phyloP scores from a whole-genome alignment of 768 basidiomycete species.

The Nevesoporus exiguus region DNA sequence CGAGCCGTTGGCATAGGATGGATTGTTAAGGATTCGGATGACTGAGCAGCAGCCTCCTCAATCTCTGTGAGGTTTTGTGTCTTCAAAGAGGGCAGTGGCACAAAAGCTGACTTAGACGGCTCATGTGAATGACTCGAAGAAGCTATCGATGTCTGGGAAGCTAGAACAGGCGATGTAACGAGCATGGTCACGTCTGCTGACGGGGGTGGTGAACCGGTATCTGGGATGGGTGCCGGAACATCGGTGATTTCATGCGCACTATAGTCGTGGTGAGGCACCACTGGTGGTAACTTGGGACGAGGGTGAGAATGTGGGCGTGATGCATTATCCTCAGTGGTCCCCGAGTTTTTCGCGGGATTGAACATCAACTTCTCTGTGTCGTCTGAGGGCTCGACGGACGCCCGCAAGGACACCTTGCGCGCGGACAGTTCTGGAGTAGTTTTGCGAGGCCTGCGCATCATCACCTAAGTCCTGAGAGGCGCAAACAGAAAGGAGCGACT shows the following conservation, averaged over 20 bases:
- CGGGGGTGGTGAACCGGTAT: slow-evolving; percentile 30
- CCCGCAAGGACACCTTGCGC: slow-evolving; percentile 12
- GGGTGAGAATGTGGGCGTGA: slow-evolving; percentile 1
- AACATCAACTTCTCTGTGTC: slow-evolving; percentile 25
- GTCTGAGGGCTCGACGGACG: slow-evolving; percentile 5
- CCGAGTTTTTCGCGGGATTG: not conserved
- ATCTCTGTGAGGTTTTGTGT: slow-evolving; percentile 25
- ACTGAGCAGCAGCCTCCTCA: slow-evolving; percentile 13
- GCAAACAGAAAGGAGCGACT: slow-evolving; percentile 25
- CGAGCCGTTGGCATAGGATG: slow-evolving; percentile 4
- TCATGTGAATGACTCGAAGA: slow-evolving; percentile 8
- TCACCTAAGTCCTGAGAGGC: slow-evolving; percentile 13
- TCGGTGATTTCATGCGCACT: slow-evolving; percentile 28
- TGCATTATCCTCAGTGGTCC: not conserved
- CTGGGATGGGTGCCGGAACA: slow-evolving; percentile 30
- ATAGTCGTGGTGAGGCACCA: slow-evolving; percentile 22
- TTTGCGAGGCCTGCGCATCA: slow-evolving; percentile 18
- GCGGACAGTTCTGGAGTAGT: not conserved
- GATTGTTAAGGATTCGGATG: slow-evolving; percentile 1
- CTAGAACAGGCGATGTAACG: slow-evolving; percentile 5
- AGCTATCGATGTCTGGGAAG: slow-evolving; percentile 22
- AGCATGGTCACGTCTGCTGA: slow-evolving; percentile 11
- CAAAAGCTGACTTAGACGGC: slow-evolving; percentile 24
- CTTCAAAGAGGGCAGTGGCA: slow-evolving; percentile 28
- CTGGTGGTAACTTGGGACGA: slow-evolving; percentile 10